These are phyloP conservation scores for Umbilicus rupestris DNA, from an alignment of 164 flowering plant species.

Conservation along the genomic window DNA sequence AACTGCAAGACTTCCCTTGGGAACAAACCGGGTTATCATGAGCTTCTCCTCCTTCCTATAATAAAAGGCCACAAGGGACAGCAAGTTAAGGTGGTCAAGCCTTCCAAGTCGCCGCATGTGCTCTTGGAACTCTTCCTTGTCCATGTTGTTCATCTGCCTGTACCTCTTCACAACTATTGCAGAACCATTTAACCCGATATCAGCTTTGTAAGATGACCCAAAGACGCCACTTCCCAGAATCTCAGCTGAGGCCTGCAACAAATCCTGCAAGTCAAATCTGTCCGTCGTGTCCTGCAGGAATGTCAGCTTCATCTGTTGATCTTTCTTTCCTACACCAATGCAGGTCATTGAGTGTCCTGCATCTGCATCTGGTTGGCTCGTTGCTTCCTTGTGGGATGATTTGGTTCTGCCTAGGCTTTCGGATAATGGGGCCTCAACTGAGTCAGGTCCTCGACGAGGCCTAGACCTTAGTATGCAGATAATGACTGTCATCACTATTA, in stretches of 20 bases:
- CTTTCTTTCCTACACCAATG: not conserved
- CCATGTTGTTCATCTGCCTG: constrained; percentile 68
- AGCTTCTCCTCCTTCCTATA: constrained; percentile 86
- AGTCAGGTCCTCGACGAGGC: not conserved
- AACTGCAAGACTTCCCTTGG: constrained; percentile 59
- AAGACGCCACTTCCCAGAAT: constrained; percentile 67
- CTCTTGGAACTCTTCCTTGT: constrained; percentile 69
- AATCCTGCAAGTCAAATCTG: constrained; percentile 59
- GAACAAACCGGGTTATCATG: constrained; percentile 37
- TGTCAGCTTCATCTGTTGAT: constrained; percentile 24
- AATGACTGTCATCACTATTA: not conserved
- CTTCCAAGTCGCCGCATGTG: constrained; percentile 80
- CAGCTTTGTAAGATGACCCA: constrained; percentile 75
- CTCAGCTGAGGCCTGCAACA: constrained; percentile 81
- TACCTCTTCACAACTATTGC: constrained; percentile 77
- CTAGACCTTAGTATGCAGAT: not conserved
- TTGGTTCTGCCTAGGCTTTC: not conserved
- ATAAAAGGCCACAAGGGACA: constrained; percentile 68
- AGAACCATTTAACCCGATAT: constrained; percentile 28
- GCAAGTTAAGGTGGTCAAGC: constrained; percentile 53
- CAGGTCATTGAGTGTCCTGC: not conserved
- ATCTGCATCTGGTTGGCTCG: too few species aligned
- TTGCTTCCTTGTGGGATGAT: not conserved
- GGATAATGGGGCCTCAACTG: not conserved
- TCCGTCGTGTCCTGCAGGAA: constrained; percentile 45